Evolutionary conservation across 2,329 filamentous ascomycete species (phyloP).

Genomic region (Colletotrichum plurivorum): DNA sequence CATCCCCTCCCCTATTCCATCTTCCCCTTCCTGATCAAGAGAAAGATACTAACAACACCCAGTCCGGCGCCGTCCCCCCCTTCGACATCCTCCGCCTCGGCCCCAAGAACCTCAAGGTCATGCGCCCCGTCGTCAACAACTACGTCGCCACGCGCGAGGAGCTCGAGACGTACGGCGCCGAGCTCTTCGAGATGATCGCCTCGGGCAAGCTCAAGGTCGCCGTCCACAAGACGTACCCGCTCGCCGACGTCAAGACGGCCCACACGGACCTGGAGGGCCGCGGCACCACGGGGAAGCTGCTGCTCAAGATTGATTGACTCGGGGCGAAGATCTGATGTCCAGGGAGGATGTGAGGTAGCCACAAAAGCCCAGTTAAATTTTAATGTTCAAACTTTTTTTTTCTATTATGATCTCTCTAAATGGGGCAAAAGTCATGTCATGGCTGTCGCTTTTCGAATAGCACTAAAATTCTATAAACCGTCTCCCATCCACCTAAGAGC

Average conservation of each 20-base stretch:
- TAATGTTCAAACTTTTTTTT: constrained; percentile 24
- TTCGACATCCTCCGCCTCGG: constrained; percentile 69
- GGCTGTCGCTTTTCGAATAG: constrained; percentile 29
- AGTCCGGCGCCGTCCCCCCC: constrained; percentile 82
- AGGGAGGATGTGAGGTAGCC: too few relatives aligned
- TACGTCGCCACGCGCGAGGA: constrained; percentile 81
- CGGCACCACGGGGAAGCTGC: constrained; percentile 86
- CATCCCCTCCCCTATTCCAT: constrained; percentile 7
- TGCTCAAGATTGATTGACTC: constrained; percentile 73
- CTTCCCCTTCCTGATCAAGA: too few relatives aligned
- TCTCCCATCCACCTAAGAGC: constrained; percentile 26
- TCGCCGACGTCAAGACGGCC: constrained; percentile 79
- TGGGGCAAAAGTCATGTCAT: constrained; percentile 29
- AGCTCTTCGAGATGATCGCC: constrained; percentile 81
- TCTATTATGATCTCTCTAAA: constrained; percentile 20
- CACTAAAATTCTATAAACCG: constrained; percentile 27
- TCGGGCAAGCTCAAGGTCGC: constrained; percentile 79
- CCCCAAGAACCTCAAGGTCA: constrained; percentile 82
- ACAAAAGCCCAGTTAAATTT: too few relatives aligned
- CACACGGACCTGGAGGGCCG: constrained; percentile 85
- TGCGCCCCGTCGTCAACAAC: constrained; percentile 80
- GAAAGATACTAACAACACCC: constrained; percentile 21
- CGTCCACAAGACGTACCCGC: constrained; percentile 83
- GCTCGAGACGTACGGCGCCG: constrained; percentile 76
- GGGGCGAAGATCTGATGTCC: neutral